Evolutionary conservation across 192 early-diverging fungal genomes (phyloP), one percentile per base, ranked within the genome.

Genomic region (Pilobolus umbonatus): DNA sequence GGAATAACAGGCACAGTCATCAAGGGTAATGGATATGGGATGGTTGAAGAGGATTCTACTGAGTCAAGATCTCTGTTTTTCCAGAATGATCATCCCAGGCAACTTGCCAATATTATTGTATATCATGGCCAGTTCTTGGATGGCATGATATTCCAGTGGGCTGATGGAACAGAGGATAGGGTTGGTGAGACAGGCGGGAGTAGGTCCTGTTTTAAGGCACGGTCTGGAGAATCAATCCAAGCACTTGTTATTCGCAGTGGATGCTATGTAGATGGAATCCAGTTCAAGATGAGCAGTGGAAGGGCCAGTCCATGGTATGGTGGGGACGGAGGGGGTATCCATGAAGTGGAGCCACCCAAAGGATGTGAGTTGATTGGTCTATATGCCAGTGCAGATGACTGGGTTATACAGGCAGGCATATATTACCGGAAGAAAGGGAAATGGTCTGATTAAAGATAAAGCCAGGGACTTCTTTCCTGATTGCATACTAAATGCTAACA

Each of bases 251-350:
- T 83, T 24, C 62, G 67, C 15, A 57, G 73, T n/a, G 84, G 85
- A 19, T 71, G 63, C 40, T 85, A 78, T 76, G 70, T 87, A 50
- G 85, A 87, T 53, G 82, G 84, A 0, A 30, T 87, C 0, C 77
- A 81, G 66, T 72, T 85, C 59, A 58, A 75, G 35, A 79, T 79
- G 3, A 67, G 62, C 22, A 60, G 51, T n/a, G 80, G 84, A 34
- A 68, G 66, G 10, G 45, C 56, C n/a, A 74, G 64, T 51, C 76
- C 66, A 14, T 87, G 85, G 85, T 72, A 65, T 51, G 85, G 85
- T 60, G 75, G 80, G 15, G 60, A 17, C 2, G 78, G 80, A 34
- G 84, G 84, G 1, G 62, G 39, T 29, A 52, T 56, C 15, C 64
- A 61, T n/a, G 40, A 74, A 6, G 32, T 86, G n/a, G 58, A 68